Evolutionary conservation across 345 rosid species (phyloP).

Genomic region (Psidium guajava): DNA sequence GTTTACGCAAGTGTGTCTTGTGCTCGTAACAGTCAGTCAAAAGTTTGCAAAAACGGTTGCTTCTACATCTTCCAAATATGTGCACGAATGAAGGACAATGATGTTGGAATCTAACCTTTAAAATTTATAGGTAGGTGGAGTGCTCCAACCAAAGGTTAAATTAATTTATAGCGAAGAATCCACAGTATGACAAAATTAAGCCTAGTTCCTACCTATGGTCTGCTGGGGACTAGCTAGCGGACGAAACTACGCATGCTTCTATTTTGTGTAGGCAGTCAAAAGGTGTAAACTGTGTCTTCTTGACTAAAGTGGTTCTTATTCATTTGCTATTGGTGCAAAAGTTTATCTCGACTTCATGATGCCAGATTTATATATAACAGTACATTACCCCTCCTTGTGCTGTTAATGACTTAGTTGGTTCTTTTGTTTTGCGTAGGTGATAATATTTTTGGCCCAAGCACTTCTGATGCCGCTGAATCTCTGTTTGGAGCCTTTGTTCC

Average conservation of each 20-base stretch:
- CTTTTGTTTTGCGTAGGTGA: conserved; percentile 45
- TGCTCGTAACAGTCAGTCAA: neutral
- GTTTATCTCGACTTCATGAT: neutral
- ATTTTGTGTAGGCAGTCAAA: neutral
- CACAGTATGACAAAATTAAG: neutral
- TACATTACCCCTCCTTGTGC: neutral
- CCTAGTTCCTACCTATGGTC: neutral
- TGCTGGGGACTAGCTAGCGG: neutral
- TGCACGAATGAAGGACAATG: neutral
- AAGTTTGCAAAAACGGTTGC: neutral
- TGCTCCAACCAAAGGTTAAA: neutral
- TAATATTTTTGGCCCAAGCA: conserved; percentile 77
- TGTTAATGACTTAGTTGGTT: neutral
- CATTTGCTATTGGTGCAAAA: neutral
- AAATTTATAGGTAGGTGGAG: neutral
- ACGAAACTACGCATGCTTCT: neutral
- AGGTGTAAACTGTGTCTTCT: neutral
- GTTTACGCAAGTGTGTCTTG: neutral
- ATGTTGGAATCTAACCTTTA: neutral
- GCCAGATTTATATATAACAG: neutral
- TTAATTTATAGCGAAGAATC: neutral
- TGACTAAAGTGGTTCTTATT: neutral
- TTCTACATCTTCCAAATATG: neutral
- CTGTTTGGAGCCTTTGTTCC: conserved; percentile 61
- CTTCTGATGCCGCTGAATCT: conserved; percentile 89